A percentile compares a stretch with the other conserved stretches of the same genome.
Evolutionary conservation across 345 rosid species (phyloP).

Genomic region (Sapria himalayana): DNA sequence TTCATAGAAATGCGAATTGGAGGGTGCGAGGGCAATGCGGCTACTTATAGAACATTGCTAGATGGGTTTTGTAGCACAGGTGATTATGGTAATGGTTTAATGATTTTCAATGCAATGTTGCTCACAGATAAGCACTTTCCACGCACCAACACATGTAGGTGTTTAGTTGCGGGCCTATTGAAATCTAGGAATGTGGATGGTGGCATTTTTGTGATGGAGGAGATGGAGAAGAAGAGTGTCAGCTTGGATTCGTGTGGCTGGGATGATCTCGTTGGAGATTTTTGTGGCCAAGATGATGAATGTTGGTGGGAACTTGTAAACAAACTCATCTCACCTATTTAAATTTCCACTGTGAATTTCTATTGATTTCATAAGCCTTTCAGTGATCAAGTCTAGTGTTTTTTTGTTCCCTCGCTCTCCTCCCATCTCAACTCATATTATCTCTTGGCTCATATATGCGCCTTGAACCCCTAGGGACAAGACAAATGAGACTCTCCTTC

Average conservation of each 20-base stretch:
- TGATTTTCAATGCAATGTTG: constrained; percentile 54
- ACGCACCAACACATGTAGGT: constrained; percentile 25
- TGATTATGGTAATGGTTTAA: constrained; percentile 59
- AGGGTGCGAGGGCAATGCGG: constrained; percentile 68
- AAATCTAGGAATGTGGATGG: constrained; percentile 31
- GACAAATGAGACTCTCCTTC: no score
- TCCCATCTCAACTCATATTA: no score
- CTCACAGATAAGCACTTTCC: constrained; percentile 44
- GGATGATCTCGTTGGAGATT: constrained; percentile 27
- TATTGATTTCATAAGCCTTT: no score
- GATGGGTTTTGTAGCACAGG: constrained; percentile 47
- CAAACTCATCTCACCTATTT: constrained; percentile 21
- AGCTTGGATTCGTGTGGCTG: constrained; percentile 26
- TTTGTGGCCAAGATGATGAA: constrained; percentile 17
- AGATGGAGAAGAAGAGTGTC: constrained; percentile 48
- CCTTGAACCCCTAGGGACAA: no score
- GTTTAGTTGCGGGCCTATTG: constrained; percentile 33
- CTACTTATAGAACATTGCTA: constrained; percentile 62
- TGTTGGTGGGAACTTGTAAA: constrained; percentile 18
- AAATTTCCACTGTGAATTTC: no score
- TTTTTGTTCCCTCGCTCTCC: no score
- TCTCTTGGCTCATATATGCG: no score
- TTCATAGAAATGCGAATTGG: constrained; percentile 56
- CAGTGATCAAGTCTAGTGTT: no score
- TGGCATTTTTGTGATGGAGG: constrained; percentile 52